Evolutionary conservation across 495 filamentous ascomycete species (phyloP).

Genomic region (Tuber brumale): DNA sequence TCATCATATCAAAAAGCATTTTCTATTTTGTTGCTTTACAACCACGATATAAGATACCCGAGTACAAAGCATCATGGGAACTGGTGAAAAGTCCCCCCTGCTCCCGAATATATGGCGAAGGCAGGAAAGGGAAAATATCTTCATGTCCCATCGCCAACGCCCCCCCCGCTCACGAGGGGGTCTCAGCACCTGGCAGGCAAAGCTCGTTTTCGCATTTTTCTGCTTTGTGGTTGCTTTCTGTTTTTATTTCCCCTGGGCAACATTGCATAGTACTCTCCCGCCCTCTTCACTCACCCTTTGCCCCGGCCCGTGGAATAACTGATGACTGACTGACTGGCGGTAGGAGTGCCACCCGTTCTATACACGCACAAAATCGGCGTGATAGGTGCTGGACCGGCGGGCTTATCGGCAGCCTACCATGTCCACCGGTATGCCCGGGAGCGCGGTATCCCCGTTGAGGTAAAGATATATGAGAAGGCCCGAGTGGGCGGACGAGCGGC

Average conservation of each 20-base stretch:
- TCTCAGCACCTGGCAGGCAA: neutral
- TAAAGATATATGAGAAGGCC: constrained; percentile 81
- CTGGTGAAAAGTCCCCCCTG: neutral
- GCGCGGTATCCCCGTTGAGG: constrained; percentile 54
- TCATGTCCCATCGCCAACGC: neutral
- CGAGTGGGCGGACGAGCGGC: constrained; percentile 78
- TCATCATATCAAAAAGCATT: neutral
- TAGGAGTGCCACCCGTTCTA: neutral
- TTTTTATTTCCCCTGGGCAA: neutral
- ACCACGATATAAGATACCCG: neutral
- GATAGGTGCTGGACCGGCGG: constrained; percentile 80
- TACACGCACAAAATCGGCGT: neutral
- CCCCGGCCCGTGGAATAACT: neutral
- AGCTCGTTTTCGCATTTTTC: neutral
- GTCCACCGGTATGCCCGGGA: constrained; percentile 60
- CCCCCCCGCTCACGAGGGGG: neutral
- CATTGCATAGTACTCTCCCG: neutral
- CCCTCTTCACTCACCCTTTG: neutral
- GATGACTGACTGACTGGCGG: too few relatives aligned
- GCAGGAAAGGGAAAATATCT: neutral
- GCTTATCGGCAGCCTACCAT: constrained; percentile 77
- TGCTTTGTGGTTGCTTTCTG: neutral
- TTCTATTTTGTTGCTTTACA: neutral
- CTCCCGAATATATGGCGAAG: neutral
- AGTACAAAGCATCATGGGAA: neutral